A percentile compares a stretch with the other conserved stretches of the same genome.
These are phyloP conservation scores for Xylariaceae sp. DNA, from an alignment of 2,329 filamentous ascomycete genomes.

Conservation along the genomic window DNA sequence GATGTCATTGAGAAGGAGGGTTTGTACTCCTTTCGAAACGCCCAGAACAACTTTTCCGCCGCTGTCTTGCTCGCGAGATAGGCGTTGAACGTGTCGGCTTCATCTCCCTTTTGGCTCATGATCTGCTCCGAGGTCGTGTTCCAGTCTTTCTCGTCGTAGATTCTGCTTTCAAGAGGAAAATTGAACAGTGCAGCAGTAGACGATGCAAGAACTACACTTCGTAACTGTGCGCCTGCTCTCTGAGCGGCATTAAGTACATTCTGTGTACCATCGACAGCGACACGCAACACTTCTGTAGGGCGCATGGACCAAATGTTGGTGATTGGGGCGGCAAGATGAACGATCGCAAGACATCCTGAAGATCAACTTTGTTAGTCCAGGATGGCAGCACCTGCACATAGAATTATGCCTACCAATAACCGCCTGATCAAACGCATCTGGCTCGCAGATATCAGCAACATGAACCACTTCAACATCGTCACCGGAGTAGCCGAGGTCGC, in stretches of 20 bases:
- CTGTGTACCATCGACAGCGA: slow-evolving; percentile 19
- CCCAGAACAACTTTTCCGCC: slow-evolving; percentile 26
- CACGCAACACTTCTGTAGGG: slow-evolving; percentile 23
- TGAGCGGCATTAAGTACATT: slow-evolving; percentile 21
- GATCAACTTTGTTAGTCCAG: not conserved
- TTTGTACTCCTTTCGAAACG: slow-evolving; percentile 19
- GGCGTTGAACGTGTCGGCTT: slow-evolving; percentile 21
- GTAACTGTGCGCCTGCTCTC: slow-evolving; percentile 18
- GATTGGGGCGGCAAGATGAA: slow-evolving; percentile 26
- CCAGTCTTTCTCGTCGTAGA: slow-evolving; percentile 26
- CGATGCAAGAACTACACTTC: slow-evolving; percentile 25
- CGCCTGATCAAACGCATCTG: slow-evolving; percentile 21
- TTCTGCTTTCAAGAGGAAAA: slow-evolving; percentile 15
- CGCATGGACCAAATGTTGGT: slow-evolving; percentile 19
- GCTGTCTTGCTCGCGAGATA: slow-evolving; percentile 27
- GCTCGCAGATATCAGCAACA: slow-evolving; percentile 21
- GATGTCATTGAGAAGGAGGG: slow-evolving; percentile 24
- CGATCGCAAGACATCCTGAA: slow-evolving; percentile 25
- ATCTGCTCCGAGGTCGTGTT: slow-evolving; percentile 21
- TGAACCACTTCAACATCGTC: slow-evolving; percentile 24
- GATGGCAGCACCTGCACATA: not conserved
- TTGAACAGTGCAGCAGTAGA: slow-evolving; percentile 25
- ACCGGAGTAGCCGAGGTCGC: slow-evolving; percentile 17
- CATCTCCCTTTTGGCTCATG: slow-evolving; percentile 12
- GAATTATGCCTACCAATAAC: slow-evolving; percentile 18